Conservation (phyloP, 345 rosid species). For the Capsella bursapastoris region DNA sequence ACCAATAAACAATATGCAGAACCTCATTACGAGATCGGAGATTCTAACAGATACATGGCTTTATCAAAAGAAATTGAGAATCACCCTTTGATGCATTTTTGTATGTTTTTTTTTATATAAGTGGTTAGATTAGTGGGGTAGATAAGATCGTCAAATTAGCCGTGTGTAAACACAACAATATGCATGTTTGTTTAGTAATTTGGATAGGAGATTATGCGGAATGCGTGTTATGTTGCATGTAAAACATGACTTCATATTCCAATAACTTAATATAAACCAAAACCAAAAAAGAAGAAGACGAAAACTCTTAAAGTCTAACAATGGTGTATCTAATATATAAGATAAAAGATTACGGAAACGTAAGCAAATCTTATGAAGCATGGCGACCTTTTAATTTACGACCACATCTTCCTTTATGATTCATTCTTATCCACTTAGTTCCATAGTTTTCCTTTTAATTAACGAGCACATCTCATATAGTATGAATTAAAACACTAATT, state of each 20-base stretch:
- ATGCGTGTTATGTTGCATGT: conserved; percentile 30
- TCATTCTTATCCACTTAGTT: conserved; percentile 34
- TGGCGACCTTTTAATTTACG: conserved; percentile 23
- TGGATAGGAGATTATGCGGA: not conserved
- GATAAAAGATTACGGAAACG: conserved; percentile 37
- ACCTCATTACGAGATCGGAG: conserved; percentile 1
- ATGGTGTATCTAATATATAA: not conserved
- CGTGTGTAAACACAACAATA: not conserved
- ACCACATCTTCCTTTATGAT: conserved; percentile 32
- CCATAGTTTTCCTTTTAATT: not conserved
- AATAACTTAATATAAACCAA: not conserved
- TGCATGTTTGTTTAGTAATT: conserved; percentile 16
- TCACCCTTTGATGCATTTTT: not conserved
- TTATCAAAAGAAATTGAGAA: conserved; percentile 3
- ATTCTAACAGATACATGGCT: conserved; percentile 9
- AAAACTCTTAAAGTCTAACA: conserved; percentile 2
- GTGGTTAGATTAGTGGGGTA: not conserved
- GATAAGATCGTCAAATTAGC: not conserved
- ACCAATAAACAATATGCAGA: conserved; percentile 18
- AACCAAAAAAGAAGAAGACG: not conserved
- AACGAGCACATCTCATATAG: too few relatives aligned
- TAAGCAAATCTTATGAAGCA: conserved; percentile 40
- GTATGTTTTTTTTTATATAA: not conserved
- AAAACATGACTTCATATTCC: conserved; percentile 5
- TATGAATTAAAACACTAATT: not conserved